Evolutionary conservation across 1,284 basidiomycete species (phyloP), one percentile per base, ranked within the genome.

Genomic region (Melanopsichium pennsylvanicum): DNA sequence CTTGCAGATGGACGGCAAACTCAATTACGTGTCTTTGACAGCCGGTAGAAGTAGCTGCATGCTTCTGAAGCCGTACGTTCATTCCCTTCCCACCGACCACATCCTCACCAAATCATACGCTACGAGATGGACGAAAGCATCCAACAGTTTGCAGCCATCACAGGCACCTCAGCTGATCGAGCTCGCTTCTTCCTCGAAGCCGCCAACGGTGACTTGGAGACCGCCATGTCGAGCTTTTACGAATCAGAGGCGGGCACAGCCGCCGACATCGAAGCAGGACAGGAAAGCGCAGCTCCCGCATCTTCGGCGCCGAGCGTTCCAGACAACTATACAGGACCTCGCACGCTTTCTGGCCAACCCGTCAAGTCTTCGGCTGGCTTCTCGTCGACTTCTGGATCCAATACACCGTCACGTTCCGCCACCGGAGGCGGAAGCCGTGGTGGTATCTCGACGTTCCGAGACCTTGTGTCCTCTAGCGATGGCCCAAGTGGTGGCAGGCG

Each of bases 131-230:
- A 76, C 55, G 69, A 74, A 13, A 54, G 42, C 21, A 62, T 79
- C 15, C 58, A 72, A 21, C 76, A 79, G 37, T 78, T 73, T 42
- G 48, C 66, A 46, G 66, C 67, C 32, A 72, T 83, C 62, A 82
- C 82, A 6, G 81, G 81, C 19, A 72, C 74, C 16, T 64, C 72
- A 6, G 38, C 62, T 23, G 76, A 81, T 29, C 75, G 76, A 25
- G 82, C 82, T 27, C 72, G 76, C 22, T 81, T 82, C 76, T 82
- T 74, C 59, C 72, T 83, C 45, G 79, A 82, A 23, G 71, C 76
- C 3, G 72, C 78, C 10, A 64, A 66, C 22, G 82, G 82, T 10
- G 76, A 83, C 61, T 42, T 83, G 13, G 51, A 82, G 60, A 70
- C 68, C 23, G 82, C 83, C 13, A 70, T 83, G 52, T 75, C 79